Evolutionary conservation across 257 asterid species (phyloP).

Genomic region (Nicotiana otophora): DNA sequence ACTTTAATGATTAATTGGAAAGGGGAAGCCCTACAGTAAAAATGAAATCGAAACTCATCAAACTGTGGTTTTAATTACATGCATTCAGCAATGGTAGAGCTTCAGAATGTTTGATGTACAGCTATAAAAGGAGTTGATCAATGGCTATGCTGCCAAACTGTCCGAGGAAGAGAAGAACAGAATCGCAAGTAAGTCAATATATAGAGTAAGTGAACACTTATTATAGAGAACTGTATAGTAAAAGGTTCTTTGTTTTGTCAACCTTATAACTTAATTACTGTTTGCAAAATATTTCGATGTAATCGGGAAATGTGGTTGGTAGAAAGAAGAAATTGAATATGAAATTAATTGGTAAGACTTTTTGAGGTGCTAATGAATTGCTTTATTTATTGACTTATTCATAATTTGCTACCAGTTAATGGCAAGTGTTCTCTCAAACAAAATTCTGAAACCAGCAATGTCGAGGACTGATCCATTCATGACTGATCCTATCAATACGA

Average conservation of each 20-base stretch:
- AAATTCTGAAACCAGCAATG: background rate
- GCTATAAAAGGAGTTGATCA: conserved; percentile 39
- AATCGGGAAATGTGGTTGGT: background rate
- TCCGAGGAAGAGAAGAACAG: conserved; percentile 33
- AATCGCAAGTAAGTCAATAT: conserved; percentile 26
- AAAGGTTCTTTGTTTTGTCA: background rate
- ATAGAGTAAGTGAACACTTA: background rate
- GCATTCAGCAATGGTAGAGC: conserved; percentile 42
- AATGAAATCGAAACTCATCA: background rate
- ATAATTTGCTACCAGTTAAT: background rate
- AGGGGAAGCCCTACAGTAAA: too few species aligned
- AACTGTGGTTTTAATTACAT: background rate
- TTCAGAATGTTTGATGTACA: conserved; percentile 46
- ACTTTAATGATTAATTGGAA: background rate
- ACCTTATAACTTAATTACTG: background rate
- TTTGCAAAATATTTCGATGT: background rate
- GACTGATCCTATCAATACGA: background rate
- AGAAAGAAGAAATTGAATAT: background rate
- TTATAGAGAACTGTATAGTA: background rate
- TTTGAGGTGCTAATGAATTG: background rate
- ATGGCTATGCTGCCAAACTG: conserved; percentile 48
- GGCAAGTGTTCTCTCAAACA: background rate
- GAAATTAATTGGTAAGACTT: background rate
- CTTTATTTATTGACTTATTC: background rate
- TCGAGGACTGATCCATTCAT: background rate